Percentiles rank a stretch among this genome's conserved stretches.
These are phyloP conservation scores for Lomentospora prolificans DNA, from an alignment of 2,329 filamentous ascomycete species.

Conservation along the genomic window DNA sequence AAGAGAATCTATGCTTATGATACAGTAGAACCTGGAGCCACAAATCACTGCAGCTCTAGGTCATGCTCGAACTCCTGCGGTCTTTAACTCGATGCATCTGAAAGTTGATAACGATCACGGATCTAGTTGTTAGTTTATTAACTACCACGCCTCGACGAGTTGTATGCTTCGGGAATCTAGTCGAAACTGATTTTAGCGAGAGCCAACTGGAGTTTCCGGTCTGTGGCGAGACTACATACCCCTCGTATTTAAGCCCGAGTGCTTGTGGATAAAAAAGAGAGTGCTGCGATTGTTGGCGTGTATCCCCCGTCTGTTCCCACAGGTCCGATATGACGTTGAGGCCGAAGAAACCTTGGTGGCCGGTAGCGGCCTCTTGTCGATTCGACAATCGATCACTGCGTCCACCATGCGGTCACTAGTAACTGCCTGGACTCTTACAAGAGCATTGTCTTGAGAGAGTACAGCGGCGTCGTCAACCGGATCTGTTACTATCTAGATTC, in stretches of 20 bases:
- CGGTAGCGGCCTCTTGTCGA: not conserved
- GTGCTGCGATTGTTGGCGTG: not conserved
- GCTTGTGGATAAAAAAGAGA: not conserved
- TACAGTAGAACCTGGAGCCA: too few species aligned
- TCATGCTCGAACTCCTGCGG: too few species aligned
- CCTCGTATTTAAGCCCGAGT: not conserved
- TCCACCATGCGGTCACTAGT: not conserved
- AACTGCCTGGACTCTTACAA: not conserved
- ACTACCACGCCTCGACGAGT: not conserved
- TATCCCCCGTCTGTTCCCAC: not conserved
- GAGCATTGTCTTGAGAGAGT: not conserved
- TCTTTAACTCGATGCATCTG: too few species aligned
- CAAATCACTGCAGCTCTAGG: too few species aligned
- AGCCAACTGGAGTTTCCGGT: not conserved
- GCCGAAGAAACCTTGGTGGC: not conserved
- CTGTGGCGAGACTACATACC: not conserved
- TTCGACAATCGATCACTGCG: not conserved
- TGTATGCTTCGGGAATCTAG: not conserved
- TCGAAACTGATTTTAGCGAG: not conserved
- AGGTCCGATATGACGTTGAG: not conserved
- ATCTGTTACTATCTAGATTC: not conserved
- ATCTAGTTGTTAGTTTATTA: too few species aligned
- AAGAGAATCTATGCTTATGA: too few species aligned
- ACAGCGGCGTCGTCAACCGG: not conserved
- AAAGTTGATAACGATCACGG: too few species aligned